phyloP scores from a whole-genome alignment of 345 rosid species.

The Salix exigua region DNA sequence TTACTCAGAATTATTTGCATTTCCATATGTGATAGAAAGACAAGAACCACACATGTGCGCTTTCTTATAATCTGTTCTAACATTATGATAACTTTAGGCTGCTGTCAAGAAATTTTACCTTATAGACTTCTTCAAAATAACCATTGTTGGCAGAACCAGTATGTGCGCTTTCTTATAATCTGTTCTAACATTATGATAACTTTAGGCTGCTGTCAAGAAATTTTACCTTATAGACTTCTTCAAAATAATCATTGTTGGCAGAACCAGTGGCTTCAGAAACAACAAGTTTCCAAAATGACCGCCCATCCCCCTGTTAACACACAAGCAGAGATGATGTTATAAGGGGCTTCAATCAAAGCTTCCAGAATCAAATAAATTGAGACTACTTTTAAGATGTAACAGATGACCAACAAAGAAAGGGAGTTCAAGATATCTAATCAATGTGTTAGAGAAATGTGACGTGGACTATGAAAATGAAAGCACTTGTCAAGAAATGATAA shows the following conservation, averaged over 20 bases:
- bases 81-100: neutral
- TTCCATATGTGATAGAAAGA: too few relatives aligned
- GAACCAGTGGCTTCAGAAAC: slow-evolving; percentile 89
- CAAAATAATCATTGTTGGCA: slow-evolving; percentile 61
- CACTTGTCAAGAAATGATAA: neutral
- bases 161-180: neutral
- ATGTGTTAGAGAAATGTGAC: neutral
- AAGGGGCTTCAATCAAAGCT: slow-evolving; percentile 8
- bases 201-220: neutral
- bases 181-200: neutral
- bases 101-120: slow-evolving; percentile 38
- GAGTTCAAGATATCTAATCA: neutral
- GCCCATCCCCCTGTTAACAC: slow-evolving; percentile 70
- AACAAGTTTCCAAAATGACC: slow-evolving; percentile 77
- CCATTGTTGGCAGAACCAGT: slow-evolving; percentile 65
- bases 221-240: slow-evolving; percentile 75
- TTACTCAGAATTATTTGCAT: neutral
- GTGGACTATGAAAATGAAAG: neutral
- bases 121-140: slow-evolving; percentile 84
- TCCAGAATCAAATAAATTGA: neutral
- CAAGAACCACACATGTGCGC: neutral
- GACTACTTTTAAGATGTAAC: neutral
- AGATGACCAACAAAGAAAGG: neutral
- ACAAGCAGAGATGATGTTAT: neutral
- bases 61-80: neutral